phyloP scores from a whole-genome alignment of 805 yeast genomes.

The Candida pini region DNA sequence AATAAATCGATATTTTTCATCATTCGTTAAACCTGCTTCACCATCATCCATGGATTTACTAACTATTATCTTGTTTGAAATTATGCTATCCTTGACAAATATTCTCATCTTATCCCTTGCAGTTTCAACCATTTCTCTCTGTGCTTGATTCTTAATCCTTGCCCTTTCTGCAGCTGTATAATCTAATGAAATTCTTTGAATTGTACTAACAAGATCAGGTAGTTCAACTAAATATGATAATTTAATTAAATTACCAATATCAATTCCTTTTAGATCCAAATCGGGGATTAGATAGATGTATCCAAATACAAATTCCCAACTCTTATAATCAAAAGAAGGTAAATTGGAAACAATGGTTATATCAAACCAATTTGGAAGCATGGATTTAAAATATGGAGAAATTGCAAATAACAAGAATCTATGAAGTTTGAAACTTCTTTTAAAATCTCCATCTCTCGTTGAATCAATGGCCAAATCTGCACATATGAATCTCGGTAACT shows the following conservation, averaged over 20 bases:
- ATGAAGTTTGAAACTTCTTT: slow-evolving; percentile 28
- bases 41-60: background rate
- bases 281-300: slow-evolving; percentile 22
- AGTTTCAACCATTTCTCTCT: slow-evolving; percentile 29
- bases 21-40: background rate
- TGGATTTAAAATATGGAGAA: slow-evolving; percentile 5
- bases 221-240: slow-evolving; percentile 36
- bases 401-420: slow-evolving; percentile 35
- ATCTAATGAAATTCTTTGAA: slow-evolving; percentile 19
- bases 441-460: slow-evolving; percentile 7
- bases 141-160: slow-evolving; percentile 29
- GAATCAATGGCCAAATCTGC: slow-evolving; percentile 31
- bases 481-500: slow-evolving; percentile 23
- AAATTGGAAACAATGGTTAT: background rate
- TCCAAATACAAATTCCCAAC: slow-evolving; percentile 29
- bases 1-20: slow-evolving; percentile 15
- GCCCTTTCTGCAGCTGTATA: slow-evolving; percentile 19
- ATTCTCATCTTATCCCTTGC: slow-evolving; percentile 31
- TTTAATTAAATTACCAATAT: slow-evolving; percentile 23
- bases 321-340: slow-evolving; percentile 16
- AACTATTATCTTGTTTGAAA: slow-evolving; percentile 14
- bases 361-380: slow-evolving; percentile 1
- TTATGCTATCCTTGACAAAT: slow-evolving; percentile 25
- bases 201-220: slow-evolving; percentile 28
- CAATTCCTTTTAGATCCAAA: slow-evolving; percentile 28